Evolutionary conservation across 169 alveolate species (phyloP).

Genomic region (Amoebophrya sp.): DNA sequence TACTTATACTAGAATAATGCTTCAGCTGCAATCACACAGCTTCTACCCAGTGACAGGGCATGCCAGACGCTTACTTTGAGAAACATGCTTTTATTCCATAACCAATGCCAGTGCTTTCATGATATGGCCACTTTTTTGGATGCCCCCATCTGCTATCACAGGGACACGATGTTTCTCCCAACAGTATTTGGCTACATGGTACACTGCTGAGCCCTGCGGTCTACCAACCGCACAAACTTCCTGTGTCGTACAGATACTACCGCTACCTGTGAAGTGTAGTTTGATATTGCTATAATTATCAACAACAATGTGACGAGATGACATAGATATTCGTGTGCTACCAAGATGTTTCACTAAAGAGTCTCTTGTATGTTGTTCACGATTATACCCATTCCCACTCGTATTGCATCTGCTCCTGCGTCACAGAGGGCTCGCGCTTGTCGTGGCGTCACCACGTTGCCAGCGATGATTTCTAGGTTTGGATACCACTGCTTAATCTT

Average conservation of each 20-base stretch:
- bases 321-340: not conserved
- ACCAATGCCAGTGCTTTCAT: constrained; percentile 71
- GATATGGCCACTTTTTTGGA: constrained; percentile 79
- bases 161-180: constrained; percentile 64
- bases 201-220: constrained; percentile 79
- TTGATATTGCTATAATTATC: too few relatives aligned
- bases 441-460: constrained; percentile 81
- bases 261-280: too few relatives aligned
- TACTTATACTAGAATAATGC: not conserved
- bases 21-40: not conserved
- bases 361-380: constrained; percentile 74
- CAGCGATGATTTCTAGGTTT: constrained; percentile 70
- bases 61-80: not conserved
- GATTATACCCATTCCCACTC: constrained; percentile 71
- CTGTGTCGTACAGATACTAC: constrained; percentile 32
- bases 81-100: not conserved
- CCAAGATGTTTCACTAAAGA: constrained; percentile 43
- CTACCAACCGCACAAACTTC: constrained; percentile 75
- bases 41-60: not conserved
- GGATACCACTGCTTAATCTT: constrained; percentile 68
- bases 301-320: too few relatives aligned
- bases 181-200: constrained; percentile 73
- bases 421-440: constrained; percentile 67
- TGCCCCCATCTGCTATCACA: constrained; percentile 88
- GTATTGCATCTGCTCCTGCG: constrained; percentile 51